phyloP scores from a whole-genome alignment of 192 early-diverging fungal species.

The Coemansia sp. region DNA sequence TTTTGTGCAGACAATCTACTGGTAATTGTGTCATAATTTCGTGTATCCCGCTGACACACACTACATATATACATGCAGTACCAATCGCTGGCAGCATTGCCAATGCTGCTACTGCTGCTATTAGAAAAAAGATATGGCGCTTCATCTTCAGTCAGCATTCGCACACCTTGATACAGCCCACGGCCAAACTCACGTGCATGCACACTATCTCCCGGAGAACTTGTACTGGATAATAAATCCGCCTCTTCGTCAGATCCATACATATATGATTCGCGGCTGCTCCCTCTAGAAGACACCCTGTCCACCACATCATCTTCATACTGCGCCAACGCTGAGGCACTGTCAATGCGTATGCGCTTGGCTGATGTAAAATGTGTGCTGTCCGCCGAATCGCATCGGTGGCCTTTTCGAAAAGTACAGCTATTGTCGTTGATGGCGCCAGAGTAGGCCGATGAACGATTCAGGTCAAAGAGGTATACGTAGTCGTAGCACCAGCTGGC shows the following conservation, averaged over 20 bases:
- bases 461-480: conserved; percentile 61
- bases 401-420: neutral
- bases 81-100: neutral
- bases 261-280: neutral
- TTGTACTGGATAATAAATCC: neutral
- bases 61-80: neutral
- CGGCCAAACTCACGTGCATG: conserved; percentile 7
- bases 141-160: conserved; percentile 21
- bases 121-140: conserved; percentile 23
- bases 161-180: conserved; percentile 18
- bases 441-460: conserved; percentile 23
- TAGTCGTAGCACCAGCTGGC: conserved; percentile 61
- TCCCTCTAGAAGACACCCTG: neutral
- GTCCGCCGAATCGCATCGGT: neutral
- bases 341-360: conserved; percentile 25
- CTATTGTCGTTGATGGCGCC: conserved; percentile 1
- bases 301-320: neutral
- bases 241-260: too few relatives aligned
- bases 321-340: neutral
- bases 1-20: neutral
- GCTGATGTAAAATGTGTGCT: neutral
- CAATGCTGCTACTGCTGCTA: neutral
- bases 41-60: neutral
- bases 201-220: neutral
- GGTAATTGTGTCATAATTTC: neutral